These are phyloP conservation scores for Aureobasidium sp. DNA, from an alignment of 2,329 filamentous ascomycete genomes.

Conservation along the genomic window DNA sequence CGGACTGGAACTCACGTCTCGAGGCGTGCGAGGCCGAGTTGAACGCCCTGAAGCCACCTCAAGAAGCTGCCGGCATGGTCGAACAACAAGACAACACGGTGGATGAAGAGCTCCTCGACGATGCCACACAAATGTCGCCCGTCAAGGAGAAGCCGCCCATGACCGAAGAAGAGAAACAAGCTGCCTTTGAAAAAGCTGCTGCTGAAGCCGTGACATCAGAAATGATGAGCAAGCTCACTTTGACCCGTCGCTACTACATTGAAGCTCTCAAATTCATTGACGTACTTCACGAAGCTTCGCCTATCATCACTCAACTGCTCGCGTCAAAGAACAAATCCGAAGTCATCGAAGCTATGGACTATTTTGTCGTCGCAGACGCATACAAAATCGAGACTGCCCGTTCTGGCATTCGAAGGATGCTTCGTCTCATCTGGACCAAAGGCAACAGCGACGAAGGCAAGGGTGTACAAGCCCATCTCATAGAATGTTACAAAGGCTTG, in stretches of 20 bases:
- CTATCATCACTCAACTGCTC: conserved; percentile 75
- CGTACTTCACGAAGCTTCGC: conserved; percentile 75
- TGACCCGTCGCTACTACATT: conserved; percentile 85
- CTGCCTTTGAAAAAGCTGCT: conserved; percentile 68
- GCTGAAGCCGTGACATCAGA: conserved; percentile 86
- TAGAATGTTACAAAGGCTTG: conserved; percentile 90
- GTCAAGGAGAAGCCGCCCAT: conserved; percentile 57
- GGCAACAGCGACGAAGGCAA: conserved; percentile 99
- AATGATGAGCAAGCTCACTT: conserved; percentile 75
- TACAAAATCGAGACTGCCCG: conserved; percentile 95
- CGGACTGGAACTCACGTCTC: conserved; percentile 77
- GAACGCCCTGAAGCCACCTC: conserved; percentile 71
- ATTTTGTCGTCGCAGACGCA: conserved; percentile 89
- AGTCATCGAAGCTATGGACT: conserved; percentile 98
- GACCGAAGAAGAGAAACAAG: conserved; percentile 71
- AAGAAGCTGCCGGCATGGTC: conserved; percentile 66
- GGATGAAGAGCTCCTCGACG: conserved; percentile 73
- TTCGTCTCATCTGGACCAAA: conserved; percentile 97
- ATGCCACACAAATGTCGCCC: conserved; percentile 71
- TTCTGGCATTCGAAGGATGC: conserved; percentile 86
- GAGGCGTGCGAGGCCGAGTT: conserved; percentile 79
- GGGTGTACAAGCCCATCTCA: conserved; percentile 90
- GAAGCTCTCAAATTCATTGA: conserved; percentile 93
- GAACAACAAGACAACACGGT: conserved; percentile 59
- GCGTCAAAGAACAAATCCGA: conserved; percentile 97